Base-by-base conservation (phyloP, 805 yeast species). In the Barnettozyma wickerhamii region DNA sequence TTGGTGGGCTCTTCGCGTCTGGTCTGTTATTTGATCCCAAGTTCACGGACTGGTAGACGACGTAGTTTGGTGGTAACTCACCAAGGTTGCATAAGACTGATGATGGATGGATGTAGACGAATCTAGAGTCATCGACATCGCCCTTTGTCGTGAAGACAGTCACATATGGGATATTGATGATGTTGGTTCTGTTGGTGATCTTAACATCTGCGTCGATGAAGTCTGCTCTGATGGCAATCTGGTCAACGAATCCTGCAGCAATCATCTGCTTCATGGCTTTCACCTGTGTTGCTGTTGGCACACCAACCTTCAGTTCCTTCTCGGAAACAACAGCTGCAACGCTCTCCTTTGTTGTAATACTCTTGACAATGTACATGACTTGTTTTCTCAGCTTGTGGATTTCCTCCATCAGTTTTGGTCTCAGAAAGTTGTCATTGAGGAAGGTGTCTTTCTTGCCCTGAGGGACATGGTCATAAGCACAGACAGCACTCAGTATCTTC, bases 161-260 rank as follows among this genome's bases (percentile, higher is more conserved):
- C 4, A 73, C 54, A 51, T 84, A 86, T 2, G 93, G 93, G 12
- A 86, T 69, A 42, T 69, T 75, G 40, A 69, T 73, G 30, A 82
- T 70, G 31, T 65, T 68, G 5, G 82, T 67, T 38, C 73, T 79
- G 46, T 82, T 83, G 2, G 82, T 66, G 4, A 82, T 62, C 35
- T 63, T 68, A 7, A 78, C 69, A 15, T 84, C 95, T 1, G 79
- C 68, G 15, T 85, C 79, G 6, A 79, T 63, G 24, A 79, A 51
- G 55, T 90, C 97, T 1, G 87, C 90, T 46, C 98, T 71, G 13
- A 87, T 75, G 2, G 95, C 95, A 18, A 91, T 74, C 56, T 86
- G 95, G 60, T 93, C 99, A 30, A 93, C 72, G 53, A 85, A 93
- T 0, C 98, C 99, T 0, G 97, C 82, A 6, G 96, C 77, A 4